Conservation (phyloP, 1,139 yeast genomes). For the Geotrichum macrosporum region DNA sequence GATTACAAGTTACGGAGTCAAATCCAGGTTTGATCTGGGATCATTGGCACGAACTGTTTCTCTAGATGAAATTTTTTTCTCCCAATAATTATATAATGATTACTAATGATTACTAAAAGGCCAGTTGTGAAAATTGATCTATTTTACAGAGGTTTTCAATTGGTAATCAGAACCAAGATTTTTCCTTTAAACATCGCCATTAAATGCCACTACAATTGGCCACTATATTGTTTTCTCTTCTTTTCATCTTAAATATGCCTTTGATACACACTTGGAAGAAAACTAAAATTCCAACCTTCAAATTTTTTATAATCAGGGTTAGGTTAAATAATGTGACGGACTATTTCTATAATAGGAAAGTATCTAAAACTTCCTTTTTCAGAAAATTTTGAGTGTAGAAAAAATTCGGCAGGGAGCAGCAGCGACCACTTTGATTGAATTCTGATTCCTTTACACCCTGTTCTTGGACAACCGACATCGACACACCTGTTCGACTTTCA, state of each 20-base stretch:
- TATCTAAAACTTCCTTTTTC: not conserved
- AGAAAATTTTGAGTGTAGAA: too few relatives aligned
- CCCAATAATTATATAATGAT: not conserved
- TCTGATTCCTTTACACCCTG: conserved; percentile 7
- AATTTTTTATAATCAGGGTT: conserved; percentile 3
- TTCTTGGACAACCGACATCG: conserved; percentile 14
- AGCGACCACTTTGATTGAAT: not conserved
- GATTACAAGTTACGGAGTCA: not conserved
- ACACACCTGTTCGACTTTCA: conserved; percentile 14
- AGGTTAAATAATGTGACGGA: conserved; percentile 9
- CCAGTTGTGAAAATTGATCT: not conserved
- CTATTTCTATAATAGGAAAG: conserved; percentile 10
- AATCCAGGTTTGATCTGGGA: not conserved
- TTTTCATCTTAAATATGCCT: too few relatives aligned
- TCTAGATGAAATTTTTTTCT: not conserved
- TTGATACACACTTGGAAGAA: too few relatives aligned
- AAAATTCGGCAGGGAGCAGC: too few relatives aligned
- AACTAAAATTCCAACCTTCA: too few relatives aligned
- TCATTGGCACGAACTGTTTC: too few relatives aligned
- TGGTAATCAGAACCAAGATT: too few relatives aligned
- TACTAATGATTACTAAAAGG: too few relatives aligned
- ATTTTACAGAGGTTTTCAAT: too few relatives aligned
- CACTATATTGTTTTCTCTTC: too few relatives aligned
- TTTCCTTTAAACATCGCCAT: too few relatives aligned
- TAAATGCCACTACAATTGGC: too few relatives aligned